Evolutionary conservation across 148 eudicot genomes (phyloP), one percentile per base, ranked within the genome.

Genomic region (Vaccinium vitisidaea): DNA sequence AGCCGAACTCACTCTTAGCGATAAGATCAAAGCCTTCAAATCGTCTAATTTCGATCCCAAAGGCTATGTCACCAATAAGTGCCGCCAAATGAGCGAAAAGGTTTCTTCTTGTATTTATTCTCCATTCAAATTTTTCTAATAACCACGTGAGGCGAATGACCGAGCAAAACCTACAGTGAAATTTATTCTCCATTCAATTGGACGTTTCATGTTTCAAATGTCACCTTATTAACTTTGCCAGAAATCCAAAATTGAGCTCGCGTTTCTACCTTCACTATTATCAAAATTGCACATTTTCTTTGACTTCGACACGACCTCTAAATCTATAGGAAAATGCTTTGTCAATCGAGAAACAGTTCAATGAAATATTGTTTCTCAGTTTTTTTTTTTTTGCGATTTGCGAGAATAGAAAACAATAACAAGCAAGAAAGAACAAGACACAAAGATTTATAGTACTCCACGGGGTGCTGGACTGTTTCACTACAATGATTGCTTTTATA

Each of bases 11-110:
- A 77, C 98, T 3, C 92, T 97, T 73, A 91, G 94, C 52, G 99
- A 95, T 11, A 93, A 87, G 75, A 94, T 96, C 85, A 94, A 92
- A 88, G 86, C 85, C 21, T 96, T 97, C 90, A 97, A 94, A 87
- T 86, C 90, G 74, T 89, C 95, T 1, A 79, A 84, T 4, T 97
- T 95, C 52, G 94, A 97, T 82, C 86, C 94, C 9, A 93, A 97
- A 74, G 78, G 82, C 23, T 97, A 92, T 65, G 88, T 97, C 80
- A 83, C 89, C 83, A 89, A 84, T 30, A 92, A 92, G 90, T 95
- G 98, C 81, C 90, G 82, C 1, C 87, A 81, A 75, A 89, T 95
- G 92, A 86, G 91, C 85, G 98, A 97, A 87, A 97, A 93, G 98
- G 99, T 97, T 13, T 65, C 25, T 93, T 13, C n/a, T n/a, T n/a